Percentiles rank a stretch among this genome's conserved stretches.
Conservation (phyloP, 805 yeast genomes). For the Lipomyces kockii region DNA sequence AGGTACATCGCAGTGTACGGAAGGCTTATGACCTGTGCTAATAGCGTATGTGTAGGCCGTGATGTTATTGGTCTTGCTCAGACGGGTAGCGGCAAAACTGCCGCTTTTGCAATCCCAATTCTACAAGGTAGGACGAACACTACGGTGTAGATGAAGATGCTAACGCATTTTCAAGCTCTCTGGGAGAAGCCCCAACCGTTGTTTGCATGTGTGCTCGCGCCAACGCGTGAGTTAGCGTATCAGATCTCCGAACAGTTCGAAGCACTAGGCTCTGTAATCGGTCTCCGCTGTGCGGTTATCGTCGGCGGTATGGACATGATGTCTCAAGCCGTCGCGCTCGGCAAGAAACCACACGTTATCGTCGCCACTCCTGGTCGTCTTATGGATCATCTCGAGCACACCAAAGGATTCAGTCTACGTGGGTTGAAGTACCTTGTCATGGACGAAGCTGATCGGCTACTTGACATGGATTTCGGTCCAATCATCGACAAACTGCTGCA, state of each 20-base stretch:
- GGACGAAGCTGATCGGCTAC: slow-evolving; percentile 99
- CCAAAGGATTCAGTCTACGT: slow-evolving; percentile 87
- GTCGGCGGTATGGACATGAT: slow-evolving; percentile 99
- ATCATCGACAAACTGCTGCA: slow-evolving; percentile 84
- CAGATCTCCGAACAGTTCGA: slow-evolving; percentile 90
- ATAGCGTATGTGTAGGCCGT: slow-evolving; percentile 44
- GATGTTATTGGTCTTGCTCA: slow-evolving; percentile 97
- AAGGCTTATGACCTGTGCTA: not conserved
- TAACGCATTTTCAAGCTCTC: slow-evolving; percentile 50
- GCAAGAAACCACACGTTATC: slow-evolving; percentile 90
- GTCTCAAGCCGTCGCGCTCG: slow-evolving; percentile 93
- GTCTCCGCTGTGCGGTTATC: slow-evolving; percentile 82
- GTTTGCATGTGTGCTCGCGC: slow-evolving; percentile 85
- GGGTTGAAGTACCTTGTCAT: slow-evolving; percentile 87
- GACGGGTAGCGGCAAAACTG: slow-evolving; percentile 98
- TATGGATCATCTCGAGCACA: slow-evolving; percentile 92
- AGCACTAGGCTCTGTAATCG: slow-evolving; percentile 90
- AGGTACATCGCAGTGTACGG: slow-evolving; percentile 49
- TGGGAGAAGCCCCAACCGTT: slow-evolving; percentile 90
- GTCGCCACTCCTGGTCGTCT: slow-evolving; percentile 93
- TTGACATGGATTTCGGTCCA: slow-evolving; percentile 97
- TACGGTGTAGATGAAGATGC: not conserved
- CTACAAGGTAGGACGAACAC: slow-evolving; percentile 54
- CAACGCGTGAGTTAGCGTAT: slow-evolving; percentile 61
- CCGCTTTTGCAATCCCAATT: slow-evolving; percentile 96